Conservation (phyloP, 1,284 basidiomycete genomes). For the Puccinia coronata region DNA sequence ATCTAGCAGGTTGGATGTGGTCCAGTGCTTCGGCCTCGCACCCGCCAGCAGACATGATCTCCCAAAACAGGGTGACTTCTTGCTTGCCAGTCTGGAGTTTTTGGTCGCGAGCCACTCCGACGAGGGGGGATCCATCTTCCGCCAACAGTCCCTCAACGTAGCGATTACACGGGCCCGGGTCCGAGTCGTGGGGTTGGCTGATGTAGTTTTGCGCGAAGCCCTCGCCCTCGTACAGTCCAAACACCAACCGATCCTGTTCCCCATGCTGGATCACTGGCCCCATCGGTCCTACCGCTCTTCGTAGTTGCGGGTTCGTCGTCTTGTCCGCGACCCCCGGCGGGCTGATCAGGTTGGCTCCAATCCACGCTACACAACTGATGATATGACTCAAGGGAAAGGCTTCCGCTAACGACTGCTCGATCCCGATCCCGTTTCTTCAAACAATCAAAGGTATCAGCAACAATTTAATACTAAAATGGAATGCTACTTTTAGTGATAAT, state of each 20-base stretch:
- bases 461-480: too few species aligned
- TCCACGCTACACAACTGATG: conserved; percentile 41
- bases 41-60: conserved; percentile 59
- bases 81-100: conserved; percentile 53
- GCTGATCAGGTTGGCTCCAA: conserved; percentile 19
- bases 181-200: background rate
- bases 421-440: conserved; percentile 42
- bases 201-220: conserved; percentile 17
- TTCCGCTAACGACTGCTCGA: conserved; percentile 42
- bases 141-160: conserved; percentile 51
- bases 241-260: conserved; percentile 22
- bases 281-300: background rate
- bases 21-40: conserved; percentile 57
- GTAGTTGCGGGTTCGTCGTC: background rate
- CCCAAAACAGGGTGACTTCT: conserved; percentile 57
- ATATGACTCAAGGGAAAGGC: conserved; percentile 45
- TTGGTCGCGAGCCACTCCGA: conserved; percentile 51
- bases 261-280: conserved; percentile 33
- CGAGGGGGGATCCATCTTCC: conserved; percentile 6
- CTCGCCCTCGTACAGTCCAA: conserved; percentile 47
- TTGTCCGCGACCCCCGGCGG: background rate
- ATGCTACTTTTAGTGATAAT: too few species aligned
- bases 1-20: conserved; percentile 62
- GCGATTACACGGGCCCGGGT: conserved; percentile 41
- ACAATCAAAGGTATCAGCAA: too few species aligned